phyloP scores from a whole-genome alignment of 2,329 filamentous ascomycete species.

The Elsinoe perseae region DNA sequence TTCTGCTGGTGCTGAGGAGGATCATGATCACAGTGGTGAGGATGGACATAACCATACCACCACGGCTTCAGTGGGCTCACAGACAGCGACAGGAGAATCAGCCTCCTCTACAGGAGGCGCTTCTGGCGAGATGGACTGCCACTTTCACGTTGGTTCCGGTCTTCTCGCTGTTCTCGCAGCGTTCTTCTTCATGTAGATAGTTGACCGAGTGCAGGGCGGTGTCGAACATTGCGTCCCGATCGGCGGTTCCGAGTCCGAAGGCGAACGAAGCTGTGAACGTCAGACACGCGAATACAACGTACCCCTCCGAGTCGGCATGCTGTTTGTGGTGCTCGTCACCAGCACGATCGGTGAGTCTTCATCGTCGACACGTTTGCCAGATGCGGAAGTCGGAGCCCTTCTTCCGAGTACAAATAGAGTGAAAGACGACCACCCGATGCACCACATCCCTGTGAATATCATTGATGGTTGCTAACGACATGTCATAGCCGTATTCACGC shows the following conservation, averaged over 20 bases:
- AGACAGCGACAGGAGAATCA: slow-evolving; percentile 26
- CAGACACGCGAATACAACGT: slow-evolving; percentile 56
- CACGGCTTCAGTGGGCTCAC: not conserved
- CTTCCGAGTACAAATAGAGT: too few species aligned
- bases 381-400: too few species aligned
- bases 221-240: slow-evolving; percentile 39
- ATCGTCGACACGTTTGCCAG: not conserved
- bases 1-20: slow-evolving; percentile 15
- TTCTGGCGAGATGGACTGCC: slow-evolving; percentile 40
- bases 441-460: too few species aligned
- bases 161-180: slow-evolving; percentile 44
- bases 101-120: not conserved
- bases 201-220: slow-evolving; percentile 8
- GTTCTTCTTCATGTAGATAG: not conserved
- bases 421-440: not conserved
- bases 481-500: slow-evolving; percentile 56
- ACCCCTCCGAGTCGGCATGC: slow-evolving; percentile 58
- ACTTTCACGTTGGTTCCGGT: slow-evolving; percentile 68
- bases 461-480: not conserved
- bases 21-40: not conserved
- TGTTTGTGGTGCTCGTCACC: slow-evolving; percentile 64
- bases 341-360: slow-evolving; percentile 50
- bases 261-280: slow-evolving; percentile 35
- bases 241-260: slow-evolving; percentile 45
- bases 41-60: not conserved